Evolutionary conservation across 2,329 filamentous ascomycete species (phyloP).

Genomic region (Fusarium dlaminii): DNA sequence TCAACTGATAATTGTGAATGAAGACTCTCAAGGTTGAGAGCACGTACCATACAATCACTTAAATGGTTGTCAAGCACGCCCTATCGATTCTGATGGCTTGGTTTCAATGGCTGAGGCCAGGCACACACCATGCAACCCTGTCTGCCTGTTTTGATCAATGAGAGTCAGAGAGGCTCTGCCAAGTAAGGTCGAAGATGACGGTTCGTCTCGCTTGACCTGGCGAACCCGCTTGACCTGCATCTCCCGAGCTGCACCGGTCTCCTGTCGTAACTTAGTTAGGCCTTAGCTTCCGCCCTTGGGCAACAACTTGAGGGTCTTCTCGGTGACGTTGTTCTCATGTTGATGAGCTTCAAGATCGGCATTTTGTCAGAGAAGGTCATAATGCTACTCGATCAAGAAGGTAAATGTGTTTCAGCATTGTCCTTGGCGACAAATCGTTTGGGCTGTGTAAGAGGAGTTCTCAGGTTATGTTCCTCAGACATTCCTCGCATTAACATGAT

Average conservation of each 20-base stretch:
- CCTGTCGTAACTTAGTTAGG: slow-evolving; percentile 22
- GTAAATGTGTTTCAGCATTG: neutral
- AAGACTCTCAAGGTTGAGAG: neutral
- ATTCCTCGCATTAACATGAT: neutral
- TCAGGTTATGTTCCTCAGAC: neutral
- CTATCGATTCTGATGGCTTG: slow-evolving; percentile 11
- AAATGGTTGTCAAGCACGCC: slow-evolving; percentile 25
- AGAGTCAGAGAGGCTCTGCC: slow-evolving; percentile 13
- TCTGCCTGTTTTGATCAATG: neutral
- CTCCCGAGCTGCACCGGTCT: slow-evolving; percentile 27
- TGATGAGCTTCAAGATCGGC: neutral
- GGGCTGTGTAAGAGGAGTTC: neutral
- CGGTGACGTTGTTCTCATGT: neutral
- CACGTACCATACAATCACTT: neutral
- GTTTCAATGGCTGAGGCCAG: slow-evolving; percentile 24
- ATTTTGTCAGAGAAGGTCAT: neutral
- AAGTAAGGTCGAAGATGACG: slow-evolving; percentile 4
- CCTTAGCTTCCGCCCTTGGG: slow-evolving; percentile 33
- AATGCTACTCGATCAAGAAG: neutral
- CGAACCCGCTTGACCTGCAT: slow-evolving; percentile 35
- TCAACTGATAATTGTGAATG: slow-evolving; percentile 3
- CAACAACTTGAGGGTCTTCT: slow-evolving; percentile 21
- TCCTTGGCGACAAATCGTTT: neutral
- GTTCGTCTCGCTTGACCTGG: slow-evolving; percentile 29
- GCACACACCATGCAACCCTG: slow-evolving; percentile 26